Evolutionary conservation across 1,284 basidiomycete species (phyloP), one percentile per base, ranked within the genome.

Genomic region (Mycosarcoma mackinlayi): DNA sequence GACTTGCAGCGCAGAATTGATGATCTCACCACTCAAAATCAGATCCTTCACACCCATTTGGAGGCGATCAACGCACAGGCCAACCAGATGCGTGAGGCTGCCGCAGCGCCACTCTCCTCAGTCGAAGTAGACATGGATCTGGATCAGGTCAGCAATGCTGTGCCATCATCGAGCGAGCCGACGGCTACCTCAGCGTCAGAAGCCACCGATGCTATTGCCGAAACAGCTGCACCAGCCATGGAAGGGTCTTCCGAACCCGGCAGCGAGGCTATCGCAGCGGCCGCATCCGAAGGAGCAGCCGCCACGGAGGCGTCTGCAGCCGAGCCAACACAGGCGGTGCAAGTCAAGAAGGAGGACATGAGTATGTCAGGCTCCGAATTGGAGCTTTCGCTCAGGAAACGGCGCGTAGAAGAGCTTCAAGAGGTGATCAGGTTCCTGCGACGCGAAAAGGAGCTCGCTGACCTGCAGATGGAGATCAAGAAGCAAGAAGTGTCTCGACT

Each of bases 401-500:
- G 67, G 5, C 65, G 60, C 9, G 47, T 57, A 19, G 75, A 77
- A 4, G 77, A 80, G 58, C 84, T 94, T 16, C 90, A 90, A 39
- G 88, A 90, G 31, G 90, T 95, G 18, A 89, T 94, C 42, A 86
- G 89, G 1, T 93, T 91, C 83, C 84, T 94, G 30, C 88, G 92
- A 25, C 91, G 91, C 75, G 92, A 94, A 85, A 93, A 94, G 84
- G 92, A 94, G 79, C 92, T 94, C 54, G 89, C 91, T 37, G 92
- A 94, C 68, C 86, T 94, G 33, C 91, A 94, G 75, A 86, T 92
- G 39, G 91, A 94, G 76, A 87, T 94, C 50, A 87, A 88, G 84
- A 92, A 92, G 84, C 91, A 93, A 79, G 92, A 94, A 84, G 91
- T 87, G 66, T 84, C 88, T 7, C 88, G 92, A 2, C 84, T 93